A percentile compares a stretch with the other conserved stretches of the same genome.
phyloP scores from a whole-genome alignment of 495 filamentous ascomycete genomes.

The Penicillium manginii region DNA sequence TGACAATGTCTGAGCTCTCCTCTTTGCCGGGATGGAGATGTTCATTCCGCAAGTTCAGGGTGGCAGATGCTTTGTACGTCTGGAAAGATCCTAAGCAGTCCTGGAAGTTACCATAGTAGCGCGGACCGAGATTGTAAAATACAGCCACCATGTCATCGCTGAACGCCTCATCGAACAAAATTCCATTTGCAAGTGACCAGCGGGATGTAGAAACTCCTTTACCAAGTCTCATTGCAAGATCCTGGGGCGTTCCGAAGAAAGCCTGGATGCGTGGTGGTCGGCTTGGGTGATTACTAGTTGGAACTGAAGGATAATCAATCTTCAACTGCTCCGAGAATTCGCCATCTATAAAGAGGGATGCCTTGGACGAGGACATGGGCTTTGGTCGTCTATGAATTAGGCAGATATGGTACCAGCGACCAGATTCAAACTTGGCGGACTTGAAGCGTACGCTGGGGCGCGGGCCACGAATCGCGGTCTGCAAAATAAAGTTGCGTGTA shows the following conservation, averaged over 20 bases:
- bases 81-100: conserved; percentile 95
- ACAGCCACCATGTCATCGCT: conserved; percentile 93
- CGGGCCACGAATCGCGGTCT: conserved; percentile 87
- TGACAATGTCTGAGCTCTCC: conserved; percentile 88
- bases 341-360: conserved; percentile 87
- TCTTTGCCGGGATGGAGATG: conserved; percentile 88
- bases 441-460: conserved; percentile 93
- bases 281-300: conserved; percentile 53
- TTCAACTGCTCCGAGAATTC: conserved; percentile 93
- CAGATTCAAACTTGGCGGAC: conserved; percentile 70
- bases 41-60: conserved; percentile 88
- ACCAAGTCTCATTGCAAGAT: conserved; percentile 82
- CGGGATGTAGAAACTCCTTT: conserved; percentile 72
- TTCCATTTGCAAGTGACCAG: conserved; percentile 88
- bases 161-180: conserved; percentile 83
- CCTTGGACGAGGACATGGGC: conserved; percentile 76
- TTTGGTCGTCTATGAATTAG: conserved; percentile 79
- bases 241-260: conserved; percentile 91
- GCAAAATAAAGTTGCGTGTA: conserved; percentile 92
- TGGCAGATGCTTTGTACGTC: conserved; percentile 93
- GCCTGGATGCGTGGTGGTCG: conserved; percentile 74
- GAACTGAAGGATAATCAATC: conserved; percentile 78
- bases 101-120: conserved; percentile 94
- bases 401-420: conserved; percentile 89
- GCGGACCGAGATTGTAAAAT: conserved; percentile 83